These are phyloP conservation scores for Cutaneotrichosporon mucoides DNA, from an alignment of 1,284 basidiomycete species.

Conservation along the genomic window DNA sequence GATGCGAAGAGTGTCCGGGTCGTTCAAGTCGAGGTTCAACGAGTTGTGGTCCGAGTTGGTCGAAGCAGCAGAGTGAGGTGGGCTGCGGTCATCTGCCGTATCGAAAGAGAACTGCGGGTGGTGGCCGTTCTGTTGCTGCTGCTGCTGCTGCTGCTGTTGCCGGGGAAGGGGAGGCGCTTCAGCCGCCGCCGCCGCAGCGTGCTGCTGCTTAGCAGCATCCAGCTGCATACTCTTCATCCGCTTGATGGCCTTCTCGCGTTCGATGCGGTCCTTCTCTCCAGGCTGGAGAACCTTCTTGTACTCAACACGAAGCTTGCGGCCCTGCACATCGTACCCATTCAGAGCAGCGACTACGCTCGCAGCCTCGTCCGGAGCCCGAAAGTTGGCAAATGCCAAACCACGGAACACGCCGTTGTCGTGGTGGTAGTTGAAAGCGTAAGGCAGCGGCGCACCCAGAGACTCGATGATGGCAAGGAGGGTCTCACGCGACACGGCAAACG, in stretches of 20 bases:
- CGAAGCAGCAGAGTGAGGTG: conserved; percentile 56
- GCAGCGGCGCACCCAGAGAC: conserved; percentile 88
- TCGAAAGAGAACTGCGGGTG: conserved; percentile 51
- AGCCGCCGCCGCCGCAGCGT: background rate
- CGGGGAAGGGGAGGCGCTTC: conserved; percentile 5
- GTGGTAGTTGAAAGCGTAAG: conserved; percentile 99
- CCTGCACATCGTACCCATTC: conserved; percentile 77
- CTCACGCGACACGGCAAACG: conserved; percentile 95
- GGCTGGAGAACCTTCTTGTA: conserved; percentile 99
- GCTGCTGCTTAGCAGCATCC: conserved; percentile 55
- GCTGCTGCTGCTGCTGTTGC: conserved; percentile 48
- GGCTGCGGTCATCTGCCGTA: conserved; percentile 46
- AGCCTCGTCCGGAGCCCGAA: conserved; percentile 83
- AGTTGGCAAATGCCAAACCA: conserved; percentile 97
- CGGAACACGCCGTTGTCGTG: conserved; percentile 95
- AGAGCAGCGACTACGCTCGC: conserved; percentile 93
- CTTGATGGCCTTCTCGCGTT: conserved; percentile 97
- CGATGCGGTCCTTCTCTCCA: conserved; percentile 98
- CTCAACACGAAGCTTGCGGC: conserved; percentile 96
- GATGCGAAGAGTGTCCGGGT: conserved; percentile 90
- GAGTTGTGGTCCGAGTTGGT: conserved; percentile 45
- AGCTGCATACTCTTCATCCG: conserved; percentile 96
- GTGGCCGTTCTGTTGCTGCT: conserved; percentile 34
- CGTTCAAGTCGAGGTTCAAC: conserved; percentile 87
- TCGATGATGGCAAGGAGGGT: conserved; percentile 94